Percentiles rank a stretch among this genome's conserved stretches.
These are phyloP conservation scores for Penicillium coffeae DNA, from an alignment of 495 filamentous ascomycete genomes.

Conservation along the genomic window DNA sequence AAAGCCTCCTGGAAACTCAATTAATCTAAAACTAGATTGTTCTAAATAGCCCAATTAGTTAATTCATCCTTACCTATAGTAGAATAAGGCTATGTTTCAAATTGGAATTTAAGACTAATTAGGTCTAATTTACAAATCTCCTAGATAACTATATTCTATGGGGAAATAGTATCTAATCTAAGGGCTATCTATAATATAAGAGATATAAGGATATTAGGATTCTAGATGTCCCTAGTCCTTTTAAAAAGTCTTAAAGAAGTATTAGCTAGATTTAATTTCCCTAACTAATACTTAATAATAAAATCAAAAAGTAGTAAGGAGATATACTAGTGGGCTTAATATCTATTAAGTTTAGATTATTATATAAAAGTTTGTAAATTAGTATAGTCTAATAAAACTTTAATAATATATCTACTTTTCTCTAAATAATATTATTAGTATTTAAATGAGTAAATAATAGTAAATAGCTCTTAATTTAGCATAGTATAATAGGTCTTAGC, in stretches of 20 bases:
- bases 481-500: slow-evolving; percentile 1
- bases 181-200: too few species aligned
- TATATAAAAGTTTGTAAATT: neutral
- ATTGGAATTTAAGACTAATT: too few species aligned
- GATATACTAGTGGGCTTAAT: neutral
- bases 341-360: neutral
- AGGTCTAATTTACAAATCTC: neutral
- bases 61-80: neutral
- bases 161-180: too few species aligned
- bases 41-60: neutral
- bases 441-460: slow-evolving; percentile 3
- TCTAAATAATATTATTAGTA: neutral
- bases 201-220: too few species aligned
- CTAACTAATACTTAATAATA: neutral
- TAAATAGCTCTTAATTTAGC: neutral
- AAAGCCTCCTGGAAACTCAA: neutral
- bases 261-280: neutral
- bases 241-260: neutral
- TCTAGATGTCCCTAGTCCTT: neutral
- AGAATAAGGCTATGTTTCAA: too few species aligned
- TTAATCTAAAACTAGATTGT: neutral
- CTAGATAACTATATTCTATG: too few species aligned
- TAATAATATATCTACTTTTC: neutral
- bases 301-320: neutral
- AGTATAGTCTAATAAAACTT: neutral